Evolutionary conservation across 306 rosid genomes (phyloP), one percentile per base, ranked within the genome.

Genomic region (Hylodesmum podocarpum): DNA sequence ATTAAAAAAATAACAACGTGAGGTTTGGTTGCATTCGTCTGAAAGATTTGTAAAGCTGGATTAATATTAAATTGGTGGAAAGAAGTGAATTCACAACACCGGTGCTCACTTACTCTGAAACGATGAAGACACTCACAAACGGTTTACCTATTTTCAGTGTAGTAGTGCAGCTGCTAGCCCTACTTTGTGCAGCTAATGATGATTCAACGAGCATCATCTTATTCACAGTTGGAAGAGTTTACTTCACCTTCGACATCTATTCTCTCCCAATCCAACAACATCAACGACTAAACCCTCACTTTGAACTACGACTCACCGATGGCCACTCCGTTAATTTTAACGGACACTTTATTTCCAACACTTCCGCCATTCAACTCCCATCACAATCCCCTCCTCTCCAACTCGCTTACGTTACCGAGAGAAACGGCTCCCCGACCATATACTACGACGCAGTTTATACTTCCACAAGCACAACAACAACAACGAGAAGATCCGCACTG

Each of bases 121-220:
- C 9, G n/a, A 88, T 84, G 93, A 55, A 81, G 65, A 0, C 53
- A 34, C 53, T 39, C 24, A 6, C 40, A n/a, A n/a, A n/a, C n/a
- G n/a, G n/a, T n/a, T 51, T 46, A 19, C 41, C 11, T 10, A 19
- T 18, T 31, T 10, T 59, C 4, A 59, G 16, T 6, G 2, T 58
- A 2, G 18, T 6, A 21, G 0, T 22, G 22, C 10, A 25, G 8
- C 28, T 39, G 36, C 25, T 64, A 31, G 39, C 49, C 0, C 36
- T 46, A 1, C 15, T 34, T 2, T 18, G 1, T 28, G 78, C 72
- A 39, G 36, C 73, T 31, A 78, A 69, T 5, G n/a, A n/a, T n/a
- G n/a, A n/a, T n/a, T n/a, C n/a, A n/a, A n/a, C n/a, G n/a, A 85
- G 72, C 88, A 94, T 92, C 79, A 74, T 91, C 83, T 91, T 91